Evolutionary conservation across 768 basidiomycete species (phyloP).

Genomic region (Crassisporium funariophilum): DNA sequence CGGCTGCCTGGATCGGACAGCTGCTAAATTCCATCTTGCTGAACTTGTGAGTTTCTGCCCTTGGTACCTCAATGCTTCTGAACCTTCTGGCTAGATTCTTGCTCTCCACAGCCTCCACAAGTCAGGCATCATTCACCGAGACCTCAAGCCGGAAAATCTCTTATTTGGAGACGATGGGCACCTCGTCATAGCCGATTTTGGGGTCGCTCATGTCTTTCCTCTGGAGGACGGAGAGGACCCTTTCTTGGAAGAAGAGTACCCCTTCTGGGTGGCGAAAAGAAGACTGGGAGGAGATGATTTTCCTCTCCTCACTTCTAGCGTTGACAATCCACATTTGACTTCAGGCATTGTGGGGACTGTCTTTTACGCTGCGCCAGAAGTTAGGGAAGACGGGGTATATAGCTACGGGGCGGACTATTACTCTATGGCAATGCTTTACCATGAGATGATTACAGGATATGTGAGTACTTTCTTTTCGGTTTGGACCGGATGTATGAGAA

Average conservation of each 20-base stretch:
- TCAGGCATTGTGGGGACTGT: constrained; percentile 72
- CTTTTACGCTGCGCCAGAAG: constrained; percentile 95
- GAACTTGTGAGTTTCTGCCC: constrained; percentile 15
- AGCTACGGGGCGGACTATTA: constrained; percentile 27
- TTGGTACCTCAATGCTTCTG: background rate
- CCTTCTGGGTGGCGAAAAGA: constrained; percentile 15
- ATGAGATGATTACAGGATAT: constrained; percentile 25
- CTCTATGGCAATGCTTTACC: constrained; percentile 20
- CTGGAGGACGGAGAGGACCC: background rate
- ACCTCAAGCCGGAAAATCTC: constrained; percentile 97
- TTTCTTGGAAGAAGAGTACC: constrained; percentile 19
- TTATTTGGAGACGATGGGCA: constrained; percentile 49
- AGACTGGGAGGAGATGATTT: constrained; percentile 15
- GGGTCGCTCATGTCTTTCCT: background rate
- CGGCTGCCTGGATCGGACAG: constrained; percentile 18
- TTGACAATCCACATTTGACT: constrained; percentile 21
- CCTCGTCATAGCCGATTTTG: constrained; percentile 22
- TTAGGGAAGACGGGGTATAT: constrained; percentile 84
- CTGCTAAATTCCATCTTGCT: constrained; percentile 20
- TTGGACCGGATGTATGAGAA: background rate
- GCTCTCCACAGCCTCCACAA: constrained; percentile 20
- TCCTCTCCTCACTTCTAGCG: constrained; percentile 19
- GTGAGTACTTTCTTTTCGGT: constrained; percentile 6
- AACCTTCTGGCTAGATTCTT: constrained; percentile 11
- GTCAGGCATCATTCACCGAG: constrained; percentile 80